Percentiles rank a stretch among this genome's conserved stretches.
phyloP scores from a whole-genome alignment of 2,329 filamentous ascomycete genomes.

The Pseudocercospora eumusae region DNA sequence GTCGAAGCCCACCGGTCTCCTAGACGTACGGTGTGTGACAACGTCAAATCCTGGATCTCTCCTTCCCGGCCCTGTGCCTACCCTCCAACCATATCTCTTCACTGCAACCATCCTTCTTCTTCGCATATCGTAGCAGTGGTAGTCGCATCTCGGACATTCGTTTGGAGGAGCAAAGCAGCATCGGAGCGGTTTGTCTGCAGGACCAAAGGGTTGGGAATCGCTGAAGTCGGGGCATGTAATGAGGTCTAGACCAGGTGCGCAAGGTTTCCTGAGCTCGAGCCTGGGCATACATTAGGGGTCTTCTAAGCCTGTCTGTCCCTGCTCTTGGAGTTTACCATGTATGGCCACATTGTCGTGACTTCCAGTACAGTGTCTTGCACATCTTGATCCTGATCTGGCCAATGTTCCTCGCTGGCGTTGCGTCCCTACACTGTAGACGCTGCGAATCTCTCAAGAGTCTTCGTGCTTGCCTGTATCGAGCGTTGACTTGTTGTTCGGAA shows the following conservation, averaged over 20 bases:
- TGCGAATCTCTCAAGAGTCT: not conserved
- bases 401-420: not conserved
- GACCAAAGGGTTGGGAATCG: slow-evolving; percentile 30
- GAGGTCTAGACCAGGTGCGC: slow-evolving; percentile 45
- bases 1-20: slow-evolving; percentile 13
- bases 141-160: slow-evolving; percentile 37
- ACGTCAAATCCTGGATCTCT: slow-evolving; percentile 31
- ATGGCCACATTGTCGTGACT: slow-evolving; percentile 51
- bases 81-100: slow-evolving; percentile 32
- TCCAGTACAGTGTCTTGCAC: slow-evolving; percentile 51
- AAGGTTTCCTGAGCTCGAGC: slow-evolving; percentile 50
- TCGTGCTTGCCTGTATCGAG: not conserved
- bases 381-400: slow-evolving; percentile 38
- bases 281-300: slow-evolving; percentile 15
- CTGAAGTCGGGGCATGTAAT: slow-evolving; percentile 45
- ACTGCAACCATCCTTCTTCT: slow-evolving; percentile 30
- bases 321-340: slow-evolving; percentile 42
- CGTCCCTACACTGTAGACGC: not conserved
- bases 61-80: slow-evolving; percentile 32
- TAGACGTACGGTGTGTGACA: slow-evolving; percentile 14
- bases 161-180: slow-evolving; percentile 25
- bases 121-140: slow-evolving; percentile 32
- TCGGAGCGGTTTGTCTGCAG: slow-evolving; percentile 30
- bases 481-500: not conserved
- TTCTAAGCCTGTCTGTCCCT: not conserved